Evolutionary conservation across 768 basidiomycete genomes (phyloP).

Genomic region (Mycena metata): DNA sequence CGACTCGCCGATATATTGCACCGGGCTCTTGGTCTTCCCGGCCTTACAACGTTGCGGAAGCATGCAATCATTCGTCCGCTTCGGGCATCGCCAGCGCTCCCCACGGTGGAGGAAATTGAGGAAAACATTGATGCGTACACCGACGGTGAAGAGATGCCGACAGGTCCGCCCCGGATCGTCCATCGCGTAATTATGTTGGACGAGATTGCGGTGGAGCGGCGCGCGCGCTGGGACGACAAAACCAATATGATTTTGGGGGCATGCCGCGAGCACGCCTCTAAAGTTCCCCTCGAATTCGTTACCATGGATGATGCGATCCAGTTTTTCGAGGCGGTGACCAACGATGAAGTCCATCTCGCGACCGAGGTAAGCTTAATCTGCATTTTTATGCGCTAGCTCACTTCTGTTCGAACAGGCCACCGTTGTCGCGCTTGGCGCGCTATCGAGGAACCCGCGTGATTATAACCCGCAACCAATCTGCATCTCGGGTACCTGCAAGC

Average conservation of each 20-base stretch:
- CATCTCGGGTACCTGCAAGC: conserved; percentile 41
- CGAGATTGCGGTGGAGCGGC: too few species aligned
- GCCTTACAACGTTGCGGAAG: too few species aligned
- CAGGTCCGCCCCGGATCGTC: not conserved
- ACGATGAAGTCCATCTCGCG: conserved; percentile 30
- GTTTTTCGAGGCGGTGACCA: conserved; percentile 15
- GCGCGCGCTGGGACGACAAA: too few species aligned
- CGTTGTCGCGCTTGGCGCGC: conserved; percentile 27
- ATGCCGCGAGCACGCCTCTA: conserved; percentile 45
- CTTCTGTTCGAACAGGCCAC: conserved; percentile 31
- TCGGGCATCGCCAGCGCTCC: conserved; percentile 8
- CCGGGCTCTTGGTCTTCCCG: conserved; percentile 35
- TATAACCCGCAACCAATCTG: conserved; percentile 33
- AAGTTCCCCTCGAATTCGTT: conserved; percentile 33
- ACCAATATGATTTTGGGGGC: too few species aligned
- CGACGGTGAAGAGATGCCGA: conserved; percentile 7
- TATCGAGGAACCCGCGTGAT: conserved; percentile 24
- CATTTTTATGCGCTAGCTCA: not conserved
- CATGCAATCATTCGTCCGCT: conserved; percentile 17
- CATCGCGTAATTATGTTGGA: too few species aligned
- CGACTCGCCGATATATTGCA: too few species aligned
- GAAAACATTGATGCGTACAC: conserved; percentile 25
- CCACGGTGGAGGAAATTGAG: conserved; percentile 3
- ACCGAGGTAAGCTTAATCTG: conserved; percentile 31
- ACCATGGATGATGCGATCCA: conserved; percentile 22